These are phyloP conservation scores for Botrytis byssoidea DNA, from an alignment of 2,329 filamentous ascomycete species.

Conservation along the genomic window DNA sequence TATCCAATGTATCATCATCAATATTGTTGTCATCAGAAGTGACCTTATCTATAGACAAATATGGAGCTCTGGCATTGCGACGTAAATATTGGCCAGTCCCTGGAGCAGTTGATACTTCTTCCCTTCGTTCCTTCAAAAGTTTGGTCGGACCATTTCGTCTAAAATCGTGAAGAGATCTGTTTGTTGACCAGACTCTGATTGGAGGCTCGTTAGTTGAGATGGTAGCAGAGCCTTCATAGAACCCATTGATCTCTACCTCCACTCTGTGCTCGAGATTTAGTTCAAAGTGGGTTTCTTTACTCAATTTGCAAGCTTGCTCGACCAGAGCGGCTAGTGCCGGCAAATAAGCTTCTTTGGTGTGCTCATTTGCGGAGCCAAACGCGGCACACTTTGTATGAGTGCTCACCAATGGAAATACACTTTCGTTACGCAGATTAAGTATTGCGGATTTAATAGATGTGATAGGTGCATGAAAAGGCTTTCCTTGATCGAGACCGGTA, in stretches of 20 bases:
- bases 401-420: constrained; percentile 19
- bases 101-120: constrained; percentile 13
- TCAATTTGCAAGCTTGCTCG: background rate
- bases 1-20: too few species aligned
- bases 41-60: background rate
- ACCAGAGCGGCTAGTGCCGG: background rate
- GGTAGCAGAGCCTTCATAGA: background rate
- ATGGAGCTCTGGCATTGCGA: constrained; percentile 13
- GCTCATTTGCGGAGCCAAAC: background rate
- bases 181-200: constrained; percentile 18
- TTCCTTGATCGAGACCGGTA: constrained; percentile 3
- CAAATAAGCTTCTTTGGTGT: constrained; percentile 1
- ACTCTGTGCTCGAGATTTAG: background rate
- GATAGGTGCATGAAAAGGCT: constrained; percentile 23
- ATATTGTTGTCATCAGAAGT: too few species aligned
- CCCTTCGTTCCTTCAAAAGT: constrained; percentile 17
- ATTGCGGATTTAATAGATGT: constrained; percentile 23
- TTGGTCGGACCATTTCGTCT: constrained; percentile 8
- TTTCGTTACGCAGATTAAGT: constrained; percentile 22
- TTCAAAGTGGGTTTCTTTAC: background rate
- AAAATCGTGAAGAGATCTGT: constrained; percentile 10
- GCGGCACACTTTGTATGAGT: constrained; percentile 16
- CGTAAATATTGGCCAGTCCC: background rate
- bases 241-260: constrained; percentile 8
- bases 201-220: background rate